Evolutionary conservation across 2,329 filamentous ascomycete genomes (phyloP).

Genomic region (Diaporthe vaccinii): DNA sequence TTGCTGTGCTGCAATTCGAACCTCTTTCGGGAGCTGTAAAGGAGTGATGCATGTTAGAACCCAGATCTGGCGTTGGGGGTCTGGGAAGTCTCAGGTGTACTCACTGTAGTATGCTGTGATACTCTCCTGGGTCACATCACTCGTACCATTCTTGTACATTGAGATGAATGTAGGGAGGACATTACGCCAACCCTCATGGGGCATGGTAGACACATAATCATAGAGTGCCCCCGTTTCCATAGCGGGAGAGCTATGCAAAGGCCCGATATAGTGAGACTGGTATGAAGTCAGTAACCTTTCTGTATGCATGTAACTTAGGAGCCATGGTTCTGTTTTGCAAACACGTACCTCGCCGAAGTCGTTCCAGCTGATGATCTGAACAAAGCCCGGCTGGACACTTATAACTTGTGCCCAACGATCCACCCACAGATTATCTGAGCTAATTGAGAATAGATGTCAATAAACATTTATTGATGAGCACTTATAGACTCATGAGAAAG

Average conservation of each 20-base stretch:
- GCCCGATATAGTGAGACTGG: constrained; percentile 66
- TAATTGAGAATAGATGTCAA: neutral
- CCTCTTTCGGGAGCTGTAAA: neutral
- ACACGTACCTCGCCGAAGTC: constrained; percentile 59
- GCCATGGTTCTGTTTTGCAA: neutral
- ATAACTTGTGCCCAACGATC: constrained; percentile 69
- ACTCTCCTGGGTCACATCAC: constrained; percentile 3
- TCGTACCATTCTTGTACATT: constrained; percentile 14
- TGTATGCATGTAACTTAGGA: neutral
- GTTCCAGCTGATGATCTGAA: constrained; percentile 59
- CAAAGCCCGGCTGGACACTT: constrained; percentile 65
- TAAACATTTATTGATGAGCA: neutral
- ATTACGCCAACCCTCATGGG: constrained; percentile 21
- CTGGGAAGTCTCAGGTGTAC: neutral
- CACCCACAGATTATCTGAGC: constrained; percentile 68
- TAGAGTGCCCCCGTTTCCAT: neutral
- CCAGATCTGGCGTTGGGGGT: neutral
- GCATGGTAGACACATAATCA: constrained; percentile 25
- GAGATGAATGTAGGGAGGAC: constrained; percentile 12
- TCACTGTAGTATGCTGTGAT: constrained; percentile 18
- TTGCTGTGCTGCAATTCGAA: constrained; percentile 9
- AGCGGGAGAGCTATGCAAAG: constrained; percentile 48
- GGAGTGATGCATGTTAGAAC: neutral
- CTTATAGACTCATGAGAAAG: neutral
- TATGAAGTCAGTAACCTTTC: neutral